A percentile compares a stretch with the other conserved stretches of the same genome.
Conservation (phyloP, 148 eudicot genomes). For the Vaccinium macrocarpon region DNA sequence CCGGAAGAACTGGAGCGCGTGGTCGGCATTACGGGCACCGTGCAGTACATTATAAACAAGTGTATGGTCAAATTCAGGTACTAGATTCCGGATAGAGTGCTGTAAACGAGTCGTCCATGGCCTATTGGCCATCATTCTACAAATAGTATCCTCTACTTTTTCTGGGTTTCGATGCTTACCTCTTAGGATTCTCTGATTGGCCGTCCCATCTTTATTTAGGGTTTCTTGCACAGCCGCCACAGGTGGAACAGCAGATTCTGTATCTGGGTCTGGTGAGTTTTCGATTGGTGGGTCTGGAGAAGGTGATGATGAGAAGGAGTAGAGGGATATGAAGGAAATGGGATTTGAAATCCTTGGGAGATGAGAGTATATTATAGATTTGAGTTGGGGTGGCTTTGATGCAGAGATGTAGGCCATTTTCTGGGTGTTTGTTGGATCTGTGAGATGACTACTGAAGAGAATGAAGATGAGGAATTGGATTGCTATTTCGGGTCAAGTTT, state of each 20-base stretch:
- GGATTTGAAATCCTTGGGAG: slow-evolving; percentile 28
- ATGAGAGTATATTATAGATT: slow-evolving; percentile 34
- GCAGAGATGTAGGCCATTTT: slow-evolving; percentile 48
- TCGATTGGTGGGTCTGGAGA: slow-evolving; percentile 25
- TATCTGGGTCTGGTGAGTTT: slow-evolving; percentile 1
- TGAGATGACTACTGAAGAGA: not conserved
- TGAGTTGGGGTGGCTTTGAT: slow-evolving; percentile 35
- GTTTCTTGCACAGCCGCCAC: slow-evolving; percentile 20
- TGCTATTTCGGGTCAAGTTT: not conserved
- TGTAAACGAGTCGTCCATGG: slow-evolving; percentile 93
- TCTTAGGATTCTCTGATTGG: slow-evolving; percentile 29
- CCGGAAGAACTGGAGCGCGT: slow-evolving; percentile 83
- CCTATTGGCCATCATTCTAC: slow-evolving; percentile 89
- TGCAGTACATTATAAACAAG: slow-evolving; percentile 71
- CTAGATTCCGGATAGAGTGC: slow-evolving; percentile 74
- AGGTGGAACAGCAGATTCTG: slow-evolving; percentile 14
- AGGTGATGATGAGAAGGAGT: slow-evolving; percentile 42
- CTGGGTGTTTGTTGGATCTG: not conserved
- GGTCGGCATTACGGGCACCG: slow-evolving; percentile 52
- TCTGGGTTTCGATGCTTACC: slow-evolving; percentile 59
- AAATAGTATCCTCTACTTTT: slow-evolving; percentile 59
- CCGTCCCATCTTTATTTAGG: slow-evolving; percentile 4
- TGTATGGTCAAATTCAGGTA: slow-evolving; percentile 55
- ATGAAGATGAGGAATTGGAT: not conserved
- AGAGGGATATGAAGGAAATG: slow-evolving; percentile 31